Percentiles rank a stretch among this genome's conserved stretches.
These are phyloP conservation scores for Saksenaea vasiformis DNA, from an alignment of 371 early-diverging fungal species.

Conservation along the genomic window DNA sequence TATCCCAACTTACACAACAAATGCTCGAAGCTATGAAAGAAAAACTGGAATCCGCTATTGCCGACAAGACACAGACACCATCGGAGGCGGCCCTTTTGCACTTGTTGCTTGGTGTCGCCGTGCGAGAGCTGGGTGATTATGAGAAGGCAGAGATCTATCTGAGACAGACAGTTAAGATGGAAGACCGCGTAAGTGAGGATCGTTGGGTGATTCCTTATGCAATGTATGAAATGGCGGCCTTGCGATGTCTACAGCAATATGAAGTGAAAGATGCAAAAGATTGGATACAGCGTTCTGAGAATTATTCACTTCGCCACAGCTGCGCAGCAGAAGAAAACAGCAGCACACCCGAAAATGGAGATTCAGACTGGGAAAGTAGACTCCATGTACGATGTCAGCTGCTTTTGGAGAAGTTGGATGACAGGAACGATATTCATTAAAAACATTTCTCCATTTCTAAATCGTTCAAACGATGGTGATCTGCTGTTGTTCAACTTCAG, in stretches of 20 bases:
- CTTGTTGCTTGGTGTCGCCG: constrained; percentile 38
- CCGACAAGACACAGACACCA: constrained; percentile 1
- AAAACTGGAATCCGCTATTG: constrained; percentile 4
- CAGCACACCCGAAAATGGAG: constrained; percentile 25
- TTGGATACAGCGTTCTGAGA: constrained; percentile 19
- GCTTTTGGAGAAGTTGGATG: constrained; percentile 33
- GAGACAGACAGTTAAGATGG: constrained; percentile 2
- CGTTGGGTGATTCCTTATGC: constrained; percentile 30
- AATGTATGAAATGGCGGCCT: constrained; percentile 29
- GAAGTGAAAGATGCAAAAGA: constrained; percentile 11
- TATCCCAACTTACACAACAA: constrained; percentile 31
- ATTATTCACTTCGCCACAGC: constrained; percentile 11
- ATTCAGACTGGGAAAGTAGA: constrained; percentile 37
- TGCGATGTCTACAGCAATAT: constrained; percentile 17
- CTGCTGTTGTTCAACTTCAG: no score
- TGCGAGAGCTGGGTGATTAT: constrained; percentile 38
- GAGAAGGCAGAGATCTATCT: constrained; percentile 32
- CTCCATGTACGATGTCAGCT: constrained; percentile 35
- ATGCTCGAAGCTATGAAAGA: constrained; percentile 34
- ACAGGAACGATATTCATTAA: not conserved
- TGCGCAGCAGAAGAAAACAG: not conserved
- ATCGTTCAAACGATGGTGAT: no score
- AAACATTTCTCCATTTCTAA: no score
- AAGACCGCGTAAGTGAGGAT: constrained; percentile 15
- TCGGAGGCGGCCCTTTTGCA: constrained; percentile 31